Evolutionary conservation across 306 rosid species (phyloP).

Genomic region (Amphicarpaea edgeworthii): DNA sequence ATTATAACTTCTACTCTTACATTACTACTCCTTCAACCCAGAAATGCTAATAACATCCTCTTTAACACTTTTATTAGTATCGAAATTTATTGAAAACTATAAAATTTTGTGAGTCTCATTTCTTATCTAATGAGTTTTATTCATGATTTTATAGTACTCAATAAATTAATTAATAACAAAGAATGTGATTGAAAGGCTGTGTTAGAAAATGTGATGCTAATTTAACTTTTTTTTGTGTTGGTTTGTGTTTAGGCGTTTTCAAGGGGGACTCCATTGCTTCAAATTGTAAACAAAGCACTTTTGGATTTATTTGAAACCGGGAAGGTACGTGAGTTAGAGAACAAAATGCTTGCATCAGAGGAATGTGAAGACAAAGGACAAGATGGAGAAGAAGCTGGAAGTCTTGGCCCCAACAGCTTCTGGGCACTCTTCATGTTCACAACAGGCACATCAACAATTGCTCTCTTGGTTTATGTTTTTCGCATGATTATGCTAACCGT

Average conservation of each 20-base stretch:
- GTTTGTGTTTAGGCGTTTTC: constrained; percentile 51
- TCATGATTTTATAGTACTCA: neutral
- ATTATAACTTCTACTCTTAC: neutral
- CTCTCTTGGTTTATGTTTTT: constrained; percentile 48
- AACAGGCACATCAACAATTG: constrained; percentile 54
- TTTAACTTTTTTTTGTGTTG: neutral
- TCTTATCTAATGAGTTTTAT: too few relatives aligned
- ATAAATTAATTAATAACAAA: neutral
- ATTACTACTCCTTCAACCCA: neutral
- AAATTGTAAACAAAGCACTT: constrained; percentile 46
- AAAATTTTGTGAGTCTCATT: too few relatives aligned
- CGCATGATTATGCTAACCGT: neutral
- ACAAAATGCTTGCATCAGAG: constrained; percentile 51
- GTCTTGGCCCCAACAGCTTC: constrained; percentile 57
- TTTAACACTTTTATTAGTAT: neutral
- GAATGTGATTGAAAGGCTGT: neutral
- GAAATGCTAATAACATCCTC: neutral
- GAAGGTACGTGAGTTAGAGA: constrained; percentile 41
- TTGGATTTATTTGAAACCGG: constrained; percentile 49
- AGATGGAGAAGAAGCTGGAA: constrained; percentile 26
- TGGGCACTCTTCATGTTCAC: constrained; percentile 51
- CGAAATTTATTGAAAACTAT: too few relatives aligned
- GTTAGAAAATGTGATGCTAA: neutral
- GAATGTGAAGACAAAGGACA: constrained; percentile 38
- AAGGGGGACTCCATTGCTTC: constrained; percentile 49